These are phyloP conservation scores for Gnaphalium uliginosum DNA, from an alignment of 129 eudicot species.

Conservation along the genomic window DNA sequence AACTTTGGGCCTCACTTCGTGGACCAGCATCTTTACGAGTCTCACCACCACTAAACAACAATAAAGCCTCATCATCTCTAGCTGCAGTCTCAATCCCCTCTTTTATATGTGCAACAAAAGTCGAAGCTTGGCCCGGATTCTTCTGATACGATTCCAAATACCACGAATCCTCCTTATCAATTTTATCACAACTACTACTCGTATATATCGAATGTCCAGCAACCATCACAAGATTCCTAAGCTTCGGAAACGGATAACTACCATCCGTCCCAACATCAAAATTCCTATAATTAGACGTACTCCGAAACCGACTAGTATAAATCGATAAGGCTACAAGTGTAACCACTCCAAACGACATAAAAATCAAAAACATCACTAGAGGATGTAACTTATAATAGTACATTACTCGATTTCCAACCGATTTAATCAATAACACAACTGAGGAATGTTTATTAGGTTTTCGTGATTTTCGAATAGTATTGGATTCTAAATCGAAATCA, in stretches of 20 bases:
- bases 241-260: constrained; percentile 63
- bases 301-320: constrained; percentile 38
- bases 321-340: constrained; percentile 44
- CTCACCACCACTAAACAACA: constrained; percentile 98
- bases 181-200: constrained; percentile 86
- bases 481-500: constrained; percentile 87
- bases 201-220: constrained; percentile 98
- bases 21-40: constrained; percentile 98
- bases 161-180: constrained; percentile 93
- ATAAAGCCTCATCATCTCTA: constrained; percentile 68
- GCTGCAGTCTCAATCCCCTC: constrained; percentile 79
- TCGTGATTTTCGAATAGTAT: constrained; percentile 53
- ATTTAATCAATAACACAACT: constrained; percentile 52
- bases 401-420: constrained; percentile 50
- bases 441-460: constrained; percentile 41
- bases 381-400: constrained; percentile 77
- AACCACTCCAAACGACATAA: constrained; percentile 54
- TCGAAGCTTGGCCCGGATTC: constrained; percentile 96
- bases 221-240: constrained; percentile 89
- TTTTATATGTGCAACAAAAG: constrained; percentile 77
- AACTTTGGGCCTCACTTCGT: constrained; percentile 97
- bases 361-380: constrained; percentile 44
- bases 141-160: constrained; percentile 90
- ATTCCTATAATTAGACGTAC: constrained; percentile 39
- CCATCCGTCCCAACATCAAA: constrained; percentile 20